Evolutionary conservation across 768 basidiomycete species (phyloP).

Genomic region (Tylopilus vinaceipallidus): DNA sequence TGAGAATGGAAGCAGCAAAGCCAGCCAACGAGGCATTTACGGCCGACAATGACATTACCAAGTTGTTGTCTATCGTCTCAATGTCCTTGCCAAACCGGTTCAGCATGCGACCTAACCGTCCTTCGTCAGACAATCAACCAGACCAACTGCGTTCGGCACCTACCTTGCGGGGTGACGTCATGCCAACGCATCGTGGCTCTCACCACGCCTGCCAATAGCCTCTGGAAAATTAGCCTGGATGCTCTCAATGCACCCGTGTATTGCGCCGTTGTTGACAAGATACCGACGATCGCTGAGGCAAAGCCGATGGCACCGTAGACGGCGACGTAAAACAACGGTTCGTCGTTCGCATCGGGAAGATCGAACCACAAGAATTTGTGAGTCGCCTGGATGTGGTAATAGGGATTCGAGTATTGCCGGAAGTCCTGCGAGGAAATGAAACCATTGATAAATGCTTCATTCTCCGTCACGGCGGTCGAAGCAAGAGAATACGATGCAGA

Average conservation of each 20-base stretch:
- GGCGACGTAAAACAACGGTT: conserved; percentile 71
- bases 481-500: conserved; percentile 15
- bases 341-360: conserved; percentile 49
- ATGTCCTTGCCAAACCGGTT: conserved; percentile 88
- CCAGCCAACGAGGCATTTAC: conserved; percentile 78
- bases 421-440: conserved; percentile 20
- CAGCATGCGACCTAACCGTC: conserved; percentile 65
- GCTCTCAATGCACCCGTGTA: conserved; percentile 50
- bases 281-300: conserved; percentile 43
- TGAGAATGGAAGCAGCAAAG: conserved; percentile 74
- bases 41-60: conserved; percentile 65
- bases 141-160: background rate
- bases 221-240: conserved; percentile 39
- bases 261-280: conserved; percentile 50
- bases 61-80: conserved; percentile 78
- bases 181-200: conserved; percentile 84
- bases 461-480: conserved; percentile 25
- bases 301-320: conserved; percentile 65
- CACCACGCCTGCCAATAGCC: conserved; percentile 66
- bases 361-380: conserved; percentile 17
- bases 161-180: conserved; percentile 80
- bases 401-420: conserved; percentile 15
- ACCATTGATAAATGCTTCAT: conserved; percentile 28
- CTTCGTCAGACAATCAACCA: background rate
- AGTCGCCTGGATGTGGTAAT: conserved; percentile 14